Base-by-base conservation (phyloP, 2,329 filamentous ascomycete genomes). In the Bipolaris victoriae region DNA sequence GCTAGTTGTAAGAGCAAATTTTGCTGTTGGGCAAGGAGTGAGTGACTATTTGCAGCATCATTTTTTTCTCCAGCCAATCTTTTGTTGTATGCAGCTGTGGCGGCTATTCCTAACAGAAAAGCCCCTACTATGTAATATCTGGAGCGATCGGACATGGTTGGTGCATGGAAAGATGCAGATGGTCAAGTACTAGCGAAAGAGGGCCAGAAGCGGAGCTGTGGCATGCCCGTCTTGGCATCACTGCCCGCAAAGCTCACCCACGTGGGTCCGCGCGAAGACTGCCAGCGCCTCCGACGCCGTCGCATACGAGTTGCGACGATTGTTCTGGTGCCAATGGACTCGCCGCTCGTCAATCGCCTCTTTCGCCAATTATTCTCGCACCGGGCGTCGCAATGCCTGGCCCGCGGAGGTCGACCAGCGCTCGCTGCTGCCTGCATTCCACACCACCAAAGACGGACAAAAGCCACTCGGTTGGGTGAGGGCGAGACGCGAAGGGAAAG, bases 311-410 rank as follows among this genome's bases (percentile, higher is more conserved):
- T 52, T 49, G 43, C 49, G 53, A 55, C 56, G 37, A 41, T 46
- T 40, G 35, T 55, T 58, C 57, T 52, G 64, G 64, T 60, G 58
- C 56, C 68, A 71, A 96, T 97, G 92, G 92, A 97, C 79, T 93
- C 91, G 16, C 89, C 89, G 57, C 81, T 91, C 61, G 83, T 92
- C 64, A 86, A 86, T 47, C 89, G 89, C 73, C 84, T 97, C 73
- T 94, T 97, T 71, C 87, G 90, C 69, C 90, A 92, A 80, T 86
- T 98, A 40, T 96, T 96, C 69, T 86, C 87, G 43, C 90, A 93
- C 70, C 85, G 86, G 46, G 83, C 86, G 48, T 90, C 74, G 54
- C 74, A 72, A 72, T 76, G 74, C 53, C 69, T 76, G 40, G 88
- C 72, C 83, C 84, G 70, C 80, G 82, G 52, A 70, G 66, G 65